Percentiles rank a stretch among this genome's conserved stretches.
Evolutionary conservation across 306 rosid species (phyloP).

Genomic region (Herpetospermum pedunculosum): DNA sequence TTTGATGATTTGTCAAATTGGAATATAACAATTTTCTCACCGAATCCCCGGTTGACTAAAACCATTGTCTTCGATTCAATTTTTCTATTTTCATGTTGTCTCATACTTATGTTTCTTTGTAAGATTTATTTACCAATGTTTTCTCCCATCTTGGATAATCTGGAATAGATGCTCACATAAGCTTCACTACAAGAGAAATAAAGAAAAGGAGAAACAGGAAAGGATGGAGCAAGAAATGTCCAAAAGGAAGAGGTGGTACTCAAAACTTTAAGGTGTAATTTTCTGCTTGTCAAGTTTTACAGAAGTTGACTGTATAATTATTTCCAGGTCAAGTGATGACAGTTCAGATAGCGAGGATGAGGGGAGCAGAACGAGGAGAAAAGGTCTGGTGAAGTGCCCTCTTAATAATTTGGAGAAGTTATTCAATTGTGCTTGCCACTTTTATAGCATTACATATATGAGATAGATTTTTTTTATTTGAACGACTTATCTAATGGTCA

Average conservation of each 20-base stretch:
- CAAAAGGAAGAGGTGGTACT: conserved; percentile 58
- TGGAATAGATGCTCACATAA: conserved; percentile 59
- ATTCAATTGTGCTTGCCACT: neutral
- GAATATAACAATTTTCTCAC: neutral
- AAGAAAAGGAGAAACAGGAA: conserved; percentile 57
- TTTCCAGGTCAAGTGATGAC: conserved; percentile 45
- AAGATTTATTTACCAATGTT: neutral
- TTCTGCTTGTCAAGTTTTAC: conserved; percentile 1
- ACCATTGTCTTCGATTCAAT: neutral
- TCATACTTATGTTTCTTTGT: neutral
- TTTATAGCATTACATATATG: neutral
- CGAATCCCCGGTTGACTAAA: neutral
- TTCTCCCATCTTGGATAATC: conserved; percentile 8
- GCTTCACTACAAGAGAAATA: conserved; percentile 69
- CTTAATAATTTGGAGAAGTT: neutral
- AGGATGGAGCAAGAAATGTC: conserved; percentile 35
- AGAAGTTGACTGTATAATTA: conserved; percentile 19
- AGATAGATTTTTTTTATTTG: neutral
- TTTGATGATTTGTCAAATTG: neutral
- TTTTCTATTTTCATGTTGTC: neutral
- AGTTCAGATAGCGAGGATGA: conserved; percentile 34
- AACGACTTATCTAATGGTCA: neutral
- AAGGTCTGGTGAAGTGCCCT: conserved; percentile 35
- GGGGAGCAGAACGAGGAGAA: conserved; percentile 31
- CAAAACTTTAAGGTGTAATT: neutral